Percentiles rank a stretch among this genome's conserved stretches.
Evolutionary conservation across 176 grass and related monocot genomes (phyloP).

Genomic region (Coix lacrymajobi): DNA sequence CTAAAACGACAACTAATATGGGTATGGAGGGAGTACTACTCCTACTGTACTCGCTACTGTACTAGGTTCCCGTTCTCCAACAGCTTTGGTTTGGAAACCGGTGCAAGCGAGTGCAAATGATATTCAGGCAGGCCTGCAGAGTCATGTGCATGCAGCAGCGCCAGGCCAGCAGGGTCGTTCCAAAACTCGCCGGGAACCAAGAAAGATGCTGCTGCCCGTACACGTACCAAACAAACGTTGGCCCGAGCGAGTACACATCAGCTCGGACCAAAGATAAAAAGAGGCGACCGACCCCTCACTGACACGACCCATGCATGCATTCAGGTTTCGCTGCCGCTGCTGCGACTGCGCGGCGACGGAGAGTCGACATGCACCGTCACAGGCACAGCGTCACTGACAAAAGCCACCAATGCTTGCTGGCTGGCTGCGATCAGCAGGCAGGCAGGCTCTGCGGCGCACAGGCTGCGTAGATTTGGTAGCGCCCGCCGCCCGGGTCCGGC

Average conservation of each 20-base stretch:
- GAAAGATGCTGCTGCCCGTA: constrained; percentile 41
- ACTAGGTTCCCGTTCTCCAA: too few relatives aligned
- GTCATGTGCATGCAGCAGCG: background rate
- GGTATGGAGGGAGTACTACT: too few relatives aligned
- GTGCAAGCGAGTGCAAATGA: background rate
- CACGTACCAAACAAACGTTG: background rate
- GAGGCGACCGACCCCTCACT: background rate
- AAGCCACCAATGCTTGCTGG: background rate
- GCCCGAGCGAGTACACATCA: constrained; percentile 8
- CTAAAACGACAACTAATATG: too few relatives aligned
- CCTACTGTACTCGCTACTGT: too few relatives aligned
- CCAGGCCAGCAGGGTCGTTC: background rate
- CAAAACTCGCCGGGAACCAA: constrained; percentile 37
- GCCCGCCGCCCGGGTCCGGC: too few relatives aligned
- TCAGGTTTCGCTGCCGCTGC: background rate
- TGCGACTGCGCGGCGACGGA: background rate
- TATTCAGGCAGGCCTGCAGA: background rate
- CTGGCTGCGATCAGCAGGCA: background rate
- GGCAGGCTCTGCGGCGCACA: background rate
- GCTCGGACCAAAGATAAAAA: background rate
- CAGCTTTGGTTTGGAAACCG: background rate
- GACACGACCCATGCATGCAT: constrained; percentile 3
- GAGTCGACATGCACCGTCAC: background rate
- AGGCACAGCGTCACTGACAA: constrained; percentile 32
- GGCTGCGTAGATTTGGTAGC: constrained; percentile 8